These are phyloP conservation scores for Murraya koenigii DNA, from an alignment of 345 rosid genomes.

Conservation along the genomic window DNA sequence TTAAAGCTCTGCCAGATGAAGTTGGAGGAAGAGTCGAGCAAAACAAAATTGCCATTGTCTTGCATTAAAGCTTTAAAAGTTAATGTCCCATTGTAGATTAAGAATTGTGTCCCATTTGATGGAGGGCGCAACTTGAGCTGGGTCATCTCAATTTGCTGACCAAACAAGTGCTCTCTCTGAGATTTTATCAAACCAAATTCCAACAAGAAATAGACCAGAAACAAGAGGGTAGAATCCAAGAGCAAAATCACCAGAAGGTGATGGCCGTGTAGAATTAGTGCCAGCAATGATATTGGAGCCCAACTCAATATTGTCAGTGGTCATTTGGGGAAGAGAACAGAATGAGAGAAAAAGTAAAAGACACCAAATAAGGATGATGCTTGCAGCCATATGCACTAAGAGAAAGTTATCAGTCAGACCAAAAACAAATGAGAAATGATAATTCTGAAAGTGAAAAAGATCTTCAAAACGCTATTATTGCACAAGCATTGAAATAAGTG, in stretches of 20 bases:
- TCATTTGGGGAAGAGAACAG: conserved; percentile 18
- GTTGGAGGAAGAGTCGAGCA: no score
- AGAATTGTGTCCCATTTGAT: conserved; percentile 19
- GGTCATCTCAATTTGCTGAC: conserved; percentile 37
- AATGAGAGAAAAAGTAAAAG: neutral
- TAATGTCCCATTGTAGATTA: conserved; percentile 20
- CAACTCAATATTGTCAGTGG: neutral
- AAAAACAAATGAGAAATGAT: neutral
- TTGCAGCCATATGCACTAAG: conserved; percentile 9
- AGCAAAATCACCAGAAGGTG: conserved; percentile 32
- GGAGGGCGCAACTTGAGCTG: conserved; percentile 24
- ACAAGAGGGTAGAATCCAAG: conserved; percentile 31
- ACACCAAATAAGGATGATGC: neutral
- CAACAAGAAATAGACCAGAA: conserved; percentile 24
- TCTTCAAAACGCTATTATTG: neutral
- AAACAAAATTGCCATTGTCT: no score
- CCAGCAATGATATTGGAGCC: conserved; percentile 23
- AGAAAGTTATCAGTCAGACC: neutral
- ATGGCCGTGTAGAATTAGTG: conserved; percentile 26
- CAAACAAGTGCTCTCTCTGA: conserved; percentile 27
- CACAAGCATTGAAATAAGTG: neutral
- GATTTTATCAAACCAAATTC: conserved; percentile 35
- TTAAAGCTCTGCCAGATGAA: no score
- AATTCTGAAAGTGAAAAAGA: neutral
- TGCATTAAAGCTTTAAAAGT: conserved; percentile 19